Base-by-base conservation (phyloP, 352 stramenopile genomes). In the Globisporangium ultimum region DNA sequence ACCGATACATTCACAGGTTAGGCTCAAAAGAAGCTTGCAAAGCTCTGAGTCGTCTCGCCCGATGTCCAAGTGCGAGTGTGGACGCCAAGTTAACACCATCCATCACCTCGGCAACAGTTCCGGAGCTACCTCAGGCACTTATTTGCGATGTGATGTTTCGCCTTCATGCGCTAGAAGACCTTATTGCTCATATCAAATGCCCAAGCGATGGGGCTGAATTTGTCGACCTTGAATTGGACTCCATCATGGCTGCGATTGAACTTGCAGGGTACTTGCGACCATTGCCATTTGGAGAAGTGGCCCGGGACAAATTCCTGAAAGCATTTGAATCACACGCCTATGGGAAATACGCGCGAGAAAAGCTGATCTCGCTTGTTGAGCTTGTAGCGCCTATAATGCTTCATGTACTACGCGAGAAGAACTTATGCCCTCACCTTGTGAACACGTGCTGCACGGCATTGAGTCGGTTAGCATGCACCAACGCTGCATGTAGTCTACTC, bases 81-180 rank as follows among this genome's bases (percentile, higher is more conserved):
- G 38, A 86, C 22, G 50, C 79, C 2, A 67, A 50, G 14, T 70
- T 88, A 42, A 59, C 55, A 22, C 74, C 76, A 7, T 82, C 76
- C 2, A 56, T 84, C 18, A 87, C 74, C 13, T 88, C 78, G 2
- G 21, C 45, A 8, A 72, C 68, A 22, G 69, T 91, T 0, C 77
- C 79, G 0, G 64, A 80, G 48, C 69, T 83, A 5, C 74, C 81
- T 0, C 84, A 89, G 48, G 78, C 76, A 0, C 62, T 87, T n/a
- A 72, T 90, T 41, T 87, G 78, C 24, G 79, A 89, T 11, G 75
- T 85, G 9, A 55, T 91, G 22, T 66, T 82, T 1, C 72, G 83
- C 2, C 62, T 90, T 18, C 84, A 93, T 24, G 78, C 73, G 1
- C 58, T 93, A 0, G 78, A 93, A 72, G 84, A 90, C 55, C 61